Evolutionary conservation across 208 protist species (phyloP).

Genomic region (Leishmania major): DNA sequence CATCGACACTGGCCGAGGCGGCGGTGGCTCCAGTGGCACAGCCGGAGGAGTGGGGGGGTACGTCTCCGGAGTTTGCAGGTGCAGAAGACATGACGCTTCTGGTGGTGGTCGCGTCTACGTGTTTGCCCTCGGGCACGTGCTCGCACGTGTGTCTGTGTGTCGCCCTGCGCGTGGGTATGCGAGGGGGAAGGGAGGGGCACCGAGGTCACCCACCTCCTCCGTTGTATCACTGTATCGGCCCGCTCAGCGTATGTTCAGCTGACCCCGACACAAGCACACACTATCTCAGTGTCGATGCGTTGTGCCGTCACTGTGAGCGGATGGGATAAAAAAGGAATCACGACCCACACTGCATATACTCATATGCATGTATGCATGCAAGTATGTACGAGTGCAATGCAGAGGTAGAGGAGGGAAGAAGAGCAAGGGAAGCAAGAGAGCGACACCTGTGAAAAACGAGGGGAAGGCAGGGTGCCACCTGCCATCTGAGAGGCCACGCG

Average conservation of each 20-base stretch:
- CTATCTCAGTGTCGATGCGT: neutral
- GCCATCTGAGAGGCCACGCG: neutral
- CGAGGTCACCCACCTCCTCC: neutral
- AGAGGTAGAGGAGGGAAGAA: neutral
- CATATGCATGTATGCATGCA: neutral
- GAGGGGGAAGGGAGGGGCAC: neutral
- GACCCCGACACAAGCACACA: neutral
- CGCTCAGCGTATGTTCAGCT: neutral
- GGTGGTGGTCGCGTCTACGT: neutral
- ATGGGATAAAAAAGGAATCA: too few species aligned
- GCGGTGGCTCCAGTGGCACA: neutral
- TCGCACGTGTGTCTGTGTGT: neutral
- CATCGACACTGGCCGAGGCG: neutral
- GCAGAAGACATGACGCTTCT: neutral
- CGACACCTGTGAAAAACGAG: neutral
- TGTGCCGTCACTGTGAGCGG: neutral
- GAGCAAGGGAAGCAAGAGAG: neutral
- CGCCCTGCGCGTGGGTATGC: neutral
- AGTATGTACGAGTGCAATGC: neutral
- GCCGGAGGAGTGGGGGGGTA: neutral
- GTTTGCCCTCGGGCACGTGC: neutral
- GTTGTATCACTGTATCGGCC: neutral
- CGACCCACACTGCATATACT: neutral
- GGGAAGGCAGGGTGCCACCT: neutral
- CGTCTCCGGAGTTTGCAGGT: neutral